Base-by-base conservation (phyloP, 208 protist genomes). In the Leishmania tropica region DNA sequence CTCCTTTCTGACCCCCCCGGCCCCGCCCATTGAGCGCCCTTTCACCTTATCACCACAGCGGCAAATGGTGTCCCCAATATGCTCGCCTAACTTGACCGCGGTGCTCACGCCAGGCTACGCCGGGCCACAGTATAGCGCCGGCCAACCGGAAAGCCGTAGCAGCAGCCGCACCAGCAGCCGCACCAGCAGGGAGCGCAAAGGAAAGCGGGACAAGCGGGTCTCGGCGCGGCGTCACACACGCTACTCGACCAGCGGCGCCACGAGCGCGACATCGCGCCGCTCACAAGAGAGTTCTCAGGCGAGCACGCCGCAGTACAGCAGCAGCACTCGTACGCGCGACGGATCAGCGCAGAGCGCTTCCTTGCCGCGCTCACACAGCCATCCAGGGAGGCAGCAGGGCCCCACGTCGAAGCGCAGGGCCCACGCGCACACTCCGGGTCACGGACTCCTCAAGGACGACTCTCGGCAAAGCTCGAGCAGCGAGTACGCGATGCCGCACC, bases 101-200 rank as follows among this genome's bases (percentile, higher is more conserved):
- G n/a, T 64, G 42, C 42, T 72, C 35, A 47, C 58, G 5, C 40
- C 54, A 42, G 37, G 75, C 2, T 53, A 70, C 75, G 10, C 21
- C n/a, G 60, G 24, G 64, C 42, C 31, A 51, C 40, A 28, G 19
- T 64, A 37, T 35, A 42, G 45, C n/a, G 4, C 72, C 3, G 17
- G 58, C 67, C 65, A 62, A 60, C 37, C 60, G 19, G 54, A 53
- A 37, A 81, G 35, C 7, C 13, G 53, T n/a, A 54, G 2, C 5
- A 67, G 47, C 75, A 87, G 58, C 28, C 54, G 80, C 58, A 74
- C 65, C 40, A 81, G 60, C 77, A 77, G 60, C 37, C 56, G 74
- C 68, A 73, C 67, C 42, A 81, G 62, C 78, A 78, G 53, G 47
- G 77, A 78, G 28, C 48, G 72, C 65, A 85, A 78, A 53, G 78